Base-by-base conservation (phyloP, 176 grass and related monocot species). In the Typha latifolia region DNA sequence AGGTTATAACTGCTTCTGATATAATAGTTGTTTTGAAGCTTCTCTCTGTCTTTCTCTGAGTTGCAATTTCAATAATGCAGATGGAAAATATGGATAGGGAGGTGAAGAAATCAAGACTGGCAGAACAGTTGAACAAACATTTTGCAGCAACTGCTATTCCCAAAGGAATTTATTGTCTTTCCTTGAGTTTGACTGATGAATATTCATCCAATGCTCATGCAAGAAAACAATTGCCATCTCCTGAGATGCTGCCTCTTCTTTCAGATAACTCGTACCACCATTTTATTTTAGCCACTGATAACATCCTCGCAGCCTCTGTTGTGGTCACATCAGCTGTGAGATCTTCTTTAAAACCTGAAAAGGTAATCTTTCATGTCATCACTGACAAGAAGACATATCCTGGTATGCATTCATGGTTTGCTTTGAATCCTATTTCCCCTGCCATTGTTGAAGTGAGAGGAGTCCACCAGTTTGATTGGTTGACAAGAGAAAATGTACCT, bases 201-300 rank as follows among this genome's bases (percentile, higher is more conserved):
- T 99, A 99, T 70, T 99, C 89, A n/a, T 99, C 94, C 72, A 99
- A 99, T 75, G 94, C 94, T 68, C 89, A 86, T 68, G 94, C 94
- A 12, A 86, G 94, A 67, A 93, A 89, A 81, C 94, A 99, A 63
- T 61, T 99, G 57, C 94, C 86, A 50, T 81, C 94, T 24, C 94
- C 94, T 19, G 94, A 93, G 69, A 81, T 92, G 81, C 74, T 99
- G 59, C 94, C 94, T 31, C 22, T 76, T 62, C 83, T 93, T 51
- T 86, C 81, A 2, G 86, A 93, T 84, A 82, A 90, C 73, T 93
- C 89, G 12, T 86, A 86, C 22, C 64, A 80, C 55, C 94, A 99
- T 67, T 99, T 84, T 76, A 80, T 99, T 52, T 64, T 99, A 74
- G 85, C 94, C 70, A 84, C 94, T 66, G 94, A 99, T 64, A 99